These are phyloP conservation scores for Psilocybe cyanescens DNA, from an alignment of 768 basidiomycete species.

Conservation along the genomic window DNA sequence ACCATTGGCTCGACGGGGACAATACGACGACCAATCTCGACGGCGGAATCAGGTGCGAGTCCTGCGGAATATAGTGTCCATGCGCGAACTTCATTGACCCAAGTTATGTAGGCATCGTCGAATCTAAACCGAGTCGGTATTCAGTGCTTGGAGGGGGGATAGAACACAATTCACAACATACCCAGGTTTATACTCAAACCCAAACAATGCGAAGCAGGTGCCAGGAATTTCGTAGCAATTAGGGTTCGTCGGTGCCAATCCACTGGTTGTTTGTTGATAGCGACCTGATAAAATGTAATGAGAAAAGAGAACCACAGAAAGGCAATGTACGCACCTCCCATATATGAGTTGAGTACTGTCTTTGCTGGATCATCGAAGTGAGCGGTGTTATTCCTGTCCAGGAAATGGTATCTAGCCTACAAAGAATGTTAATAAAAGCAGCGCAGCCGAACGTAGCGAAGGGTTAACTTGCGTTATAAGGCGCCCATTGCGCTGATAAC, in stretches of 20 bases:
- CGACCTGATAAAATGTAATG: conserved; percentile 33
- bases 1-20: conserved; percentile 75
- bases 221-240: conserved; percentile 57
- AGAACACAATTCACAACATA: conserved; percentile 13
- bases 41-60: conserved; percentile 48
- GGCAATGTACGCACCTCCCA: conserved; percentile 46
- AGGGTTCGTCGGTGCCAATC: conserved; percentile 62
- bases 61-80: conserved; percentile 62
- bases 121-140: conserved; percentile 36
- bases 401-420: conserved; percentile 60
- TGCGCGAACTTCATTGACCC: conserved; percentile 61
- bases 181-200: conserved; percentile 57
- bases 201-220: conserved; percentile 38
- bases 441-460: conserved; percentile 30
- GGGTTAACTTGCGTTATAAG: conserved; percentile 55
- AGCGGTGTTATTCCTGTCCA: conserved; percentile 47
- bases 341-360: conserved; percentile 57
- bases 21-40: conserved; percentile 55
- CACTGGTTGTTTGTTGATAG: conserved; percentile 75
- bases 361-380: conserved; percentile 48
- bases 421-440: conserved; percentile 24
- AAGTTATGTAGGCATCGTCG: conserved; percentile 64
- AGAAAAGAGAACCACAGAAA: conserved; percentile 32
- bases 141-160: conserved; percentile 14
- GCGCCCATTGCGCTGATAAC: conserved; percentile 53